Evolutionary conservation across 805 yeast species (phyloP).

Genomic region (Hanseniaspora guilliermondii): DNA sequence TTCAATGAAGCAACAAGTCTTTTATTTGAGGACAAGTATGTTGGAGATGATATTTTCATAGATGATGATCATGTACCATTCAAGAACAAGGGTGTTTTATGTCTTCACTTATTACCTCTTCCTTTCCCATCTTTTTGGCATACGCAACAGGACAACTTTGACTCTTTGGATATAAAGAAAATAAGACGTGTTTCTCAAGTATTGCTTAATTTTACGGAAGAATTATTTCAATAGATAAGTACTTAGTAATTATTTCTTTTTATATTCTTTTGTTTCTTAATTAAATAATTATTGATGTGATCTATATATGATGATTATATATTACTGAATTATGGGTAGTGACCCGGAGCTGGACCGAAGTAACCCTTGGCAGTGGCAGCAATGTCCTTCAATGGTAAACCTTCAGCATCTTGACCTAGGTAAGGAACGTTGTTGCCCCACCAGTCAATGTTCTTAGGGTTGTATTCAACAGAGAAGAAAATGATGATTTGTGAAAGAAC

Average conservation of each 20-base stretch:
- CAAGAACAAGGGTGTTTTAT: constrained; percentile 33
- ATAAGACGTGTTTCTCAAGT: constrained; percentile 38
- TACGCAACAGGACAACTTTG: constrained; percentile 36
- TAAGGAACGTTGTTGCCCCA: constrained; percentile 45
- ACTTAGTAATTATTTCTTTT: not conserved
- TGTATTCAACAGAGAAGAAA: constrained; percentile 40
- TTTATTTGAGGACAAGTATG: not conserved
- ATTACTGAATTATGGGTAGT: constrained; percentile 19
- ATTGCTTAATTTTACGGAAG: constrained; percentile 30
- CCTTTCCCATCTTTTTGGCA: constrained; percentile 46
- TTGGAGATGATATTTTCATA: constrained; percentile 14
- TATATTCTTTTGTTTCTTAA: not conserved
- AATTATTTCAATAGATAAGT: constrained; percentile 11
- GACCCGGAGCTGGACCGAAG: constrained; percentile 25
- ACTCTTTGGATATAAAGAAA: constrained; percentile 29
- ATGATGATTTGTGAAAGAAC: constrained; percentile 47
- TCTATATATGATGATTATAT: not conserved
- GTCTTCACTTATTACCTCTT: constrained; percentile 42
- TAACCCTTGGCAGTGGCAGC: constrained; percentile 18
- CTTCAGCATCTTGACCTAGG: constrained; percentile 17
- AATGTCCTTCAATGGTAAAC: constrained; percentile 16
- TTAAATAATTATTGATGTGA: constrained; percentile 1
- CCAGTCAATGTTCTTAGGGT: constrained; percentile 36
- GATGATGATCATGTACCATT: constrained; percentile 49
- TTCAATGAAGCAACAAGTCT: not conserved